phyloP scores from a whole-genome alignment of 106 monocot species.

The Phalaenopsis aphrodite region DNA sequence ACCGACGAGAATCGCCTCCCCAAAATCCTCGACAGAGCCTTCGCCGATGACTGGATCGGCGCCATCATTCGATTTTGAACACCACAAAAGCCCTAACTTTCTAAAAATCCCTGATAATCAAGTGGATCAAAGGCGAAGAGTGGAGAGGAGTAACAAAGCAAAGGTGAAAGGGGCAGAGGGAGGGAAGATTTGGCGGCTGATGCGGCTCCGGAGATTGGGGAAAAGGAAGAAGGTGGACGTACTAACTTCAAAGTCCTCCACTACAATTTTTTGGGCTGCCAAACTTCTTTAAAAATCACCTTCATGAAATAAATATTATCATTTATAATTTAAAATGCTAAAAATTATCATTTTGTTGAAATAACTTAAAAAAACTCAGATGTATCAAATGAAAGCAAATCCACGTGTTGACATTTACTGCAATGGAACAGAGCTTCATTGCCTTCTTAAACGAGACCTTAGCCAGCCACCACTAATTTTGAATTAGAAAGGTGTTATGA shows the following conservation, averaged over 20 bases:
- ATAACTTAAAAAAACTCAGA: too few relatives aligned
- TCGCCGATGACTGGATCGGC: constrained; percentile 13
- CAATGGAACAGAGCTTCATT: too few relatives aligned
- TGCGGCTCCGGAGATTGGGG: background rate
- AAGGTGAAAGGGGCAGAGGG: background rate
- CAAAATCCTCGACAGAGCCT: constrained; percentile 12
- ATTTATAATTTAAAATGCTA: too few relatives aligned
- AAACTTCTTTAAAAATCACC: too few relatives aligned
- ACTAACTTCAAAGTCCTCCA: background rate
- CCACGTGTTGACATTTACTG: too few relatives aligned
- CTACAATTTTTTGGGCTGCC: too few relatives aligned
- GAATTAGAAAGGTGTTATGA: too few relatives aligned
- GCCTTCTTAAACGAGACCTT: too few relatives aligned
- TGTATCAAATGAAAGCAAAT: too few relatives aligned
- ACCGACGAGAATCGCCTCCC: constrained; percentile 11
- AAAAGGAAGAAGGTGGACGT: background rate
- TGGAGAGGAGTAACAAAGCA: background rate
- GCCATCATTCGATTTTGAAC: constrained; percentile 2
- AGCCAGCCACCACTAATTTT: too few relatives aligned
- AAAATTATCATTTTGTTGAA: too few relatives aligned
- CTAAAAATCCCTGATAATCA: background rate
- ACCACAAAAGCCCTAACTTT: background rate
- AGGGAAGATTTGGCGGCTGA: background rate
- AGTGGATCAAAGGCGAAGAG: background rate
- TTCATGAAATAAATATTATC: too few relatives aligned